Base-by-base conservation (phyloP, 352 stramenopile genomes). In the Phytophthora quininea region DNA sequence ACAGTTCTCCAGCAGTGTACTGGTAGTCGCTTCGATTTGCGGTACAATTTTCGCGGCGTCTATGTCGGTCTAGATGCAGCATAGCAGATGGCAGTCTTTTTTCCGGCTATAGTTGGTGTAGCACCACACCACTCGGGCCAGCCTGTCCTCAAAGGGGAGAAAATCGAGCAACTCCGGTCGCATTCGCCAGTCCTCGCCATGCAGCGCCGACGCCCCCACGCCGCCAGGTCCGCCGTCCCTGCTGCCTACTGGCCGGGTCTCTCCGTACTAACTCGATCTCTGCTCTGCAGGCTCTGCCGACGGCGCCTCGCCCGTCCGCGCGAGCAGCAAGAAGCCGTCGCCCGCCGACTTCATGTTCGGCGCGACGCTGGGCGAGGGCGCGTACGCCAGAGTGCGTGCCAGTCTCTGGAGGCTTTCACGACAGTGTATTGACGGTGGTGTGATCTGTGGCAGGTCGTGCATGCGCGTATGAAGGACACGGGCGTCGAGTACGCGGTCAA, bases 321-420 rank as follows among this genome's bases (percentile, higher is more conserved):
- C 64, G 50, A 55, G 71, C 33, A 88, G 76, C 73, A 85, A 86
- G 70, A 92, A 92, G 74, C 84, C 86, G 52, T 92, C 86, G 33
- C 86, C 90, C 0, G 79, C 86, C 6, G 90, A 97, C 73, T 96
- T 97, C 62, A 93, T 95, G 84, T 97, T 97, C 67, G 90, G 90
- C 30, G 79, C 73, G 24, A 96, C 89, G 56, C 77, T 97, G 29
- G 90, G 90, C 24, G 88, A 97, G 78, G 90, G 90, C 24, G 87
- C 90, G 3, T 97, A 96, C 56, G 90, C 90, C 46, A 83, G 87
- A 53, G 84, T 92, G 29, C 31, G 80, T 84, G 45, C 19, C 35
- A 54, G 31, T 61, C 24, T 61, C 10, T 58, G 33, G 33, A 33
- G 14, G 8, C 12, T 29, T 46, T 38, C 42, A 29, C 19, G 24